phyloP scores from a whole-genome alignment of 169 alveolate genomes.

The Cardiosporidium cionae region DNA sequence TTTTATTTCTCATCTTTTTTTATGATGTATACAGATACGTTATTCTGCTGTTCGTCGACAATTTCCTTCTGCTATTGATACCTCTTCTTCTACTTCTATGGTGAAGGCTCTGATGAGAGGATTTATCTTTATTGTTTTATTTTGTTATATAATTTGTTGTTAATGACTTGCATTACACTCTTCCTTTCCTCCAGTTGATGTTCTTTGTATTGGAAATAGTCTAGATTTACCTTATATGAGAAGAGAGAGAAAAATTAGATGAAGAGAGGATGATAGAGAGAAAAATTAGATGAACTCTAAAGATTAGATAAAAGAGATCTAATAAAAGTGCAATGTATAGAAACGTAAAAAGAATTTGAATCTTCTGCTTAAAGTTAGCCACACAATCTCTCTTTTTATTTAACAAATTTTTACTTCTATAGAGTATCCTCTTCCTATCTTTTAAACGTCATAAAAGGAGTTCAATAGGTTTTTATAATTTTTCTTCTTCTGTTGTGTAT shows the following conservation, averaged over 20 bases:
- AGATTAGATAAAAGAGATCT: no score
- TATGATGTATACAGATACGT: no score
- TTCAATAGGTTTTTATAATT: not conserved
- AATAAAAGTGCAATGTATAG: no score
- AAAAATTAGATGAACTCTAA: no score
- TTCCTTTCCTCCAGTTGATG: not conserved
- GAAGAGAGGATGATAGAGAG: no score
- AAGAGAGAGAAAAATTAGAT: no score
- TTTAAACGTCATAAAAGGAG: not conserved
- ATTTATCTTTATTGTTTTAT: not conserved
- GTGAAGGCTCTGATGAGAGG: not conserved
- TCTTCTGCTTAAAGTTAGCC: not conserved
- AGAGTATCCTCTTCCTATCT: not conserved
- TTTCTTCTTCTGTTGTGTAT: not conserved
- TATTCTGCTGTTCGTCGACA: not conserved
- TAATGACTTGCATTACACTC: not conserved
- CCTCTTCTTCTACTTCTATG: not conserved
- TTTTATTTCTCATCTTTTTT: no score
- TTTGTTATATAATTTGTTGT: not conserved
- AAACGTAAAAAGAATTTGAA: no score
- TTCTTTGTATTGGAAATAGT: conserved; percentile 29
- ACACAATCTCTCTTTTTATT: not conserved
- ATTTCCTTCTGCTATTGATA: not conserved
- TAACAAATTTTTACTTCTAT: not conserved
- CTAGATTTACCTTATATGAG: no score